Percentiles rank a stretch among this genome's conserved stretches.
Evolutionary conservation across 2,329 filamentous ascomycete species (phyloP).

Genomic region (Massarina eburnea): DNA sequence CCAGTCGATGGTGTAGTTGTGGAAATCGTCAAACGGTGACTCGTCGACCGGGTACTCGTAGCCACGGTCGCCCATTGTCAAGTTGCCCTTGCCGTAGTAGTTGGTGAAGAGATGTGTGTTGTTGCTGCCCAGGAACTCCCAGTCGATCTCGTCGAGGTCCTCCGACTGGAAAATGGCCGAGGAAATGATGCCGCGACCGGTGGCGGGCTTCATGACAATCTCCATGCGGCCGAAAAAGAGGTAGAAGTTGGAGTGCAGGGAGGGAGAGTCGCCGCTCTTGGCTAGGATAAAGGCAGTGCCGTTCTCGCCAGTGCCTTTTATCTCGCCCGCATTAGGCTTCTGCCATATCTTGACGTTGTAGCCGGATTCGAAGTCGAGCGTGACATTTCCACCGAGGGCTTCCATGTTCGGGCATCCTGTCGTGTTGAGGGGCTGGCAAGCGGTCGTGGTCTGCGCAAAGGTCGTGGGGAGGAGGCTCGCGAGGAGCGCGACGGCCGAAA

Average conservation of each 20-base stretch:
- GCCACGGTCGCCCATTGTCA: slow-evolving; percentile 43
- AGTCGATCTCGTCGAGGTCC: slow-evolving; percentile 58
- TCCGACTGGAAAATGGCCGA: slow-evolving; percentile 55
- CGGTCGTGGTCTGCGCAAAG: slow-evolving; percentile 72
- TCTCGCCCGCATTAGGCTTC: slow-evolving; percentile 65
- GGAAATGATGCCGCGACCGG: slow-evolving; percentile 54
- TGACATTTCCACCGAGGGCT: slow-evolving; percentile 65
- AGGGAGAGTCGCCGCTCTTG: slow-evolving; percentile 73
- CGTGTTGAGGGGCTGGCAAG: slow-evolving; percentile 74
- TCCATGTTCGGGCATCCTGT: slow-evolving; percentile 69
- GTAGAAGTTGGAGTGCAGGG: slow-evolving; percentile 65
- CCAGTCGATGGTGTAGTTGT: slow-evolving; percentile 63
- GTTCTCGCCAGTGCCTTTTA: slow-evolving; percentile 60
- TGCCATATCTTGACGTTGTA: slow-evolving; percentile 55
- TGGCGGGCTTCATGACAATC: slow-evolving; percentile 50
- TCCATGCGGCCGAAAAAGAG: slow-evolving; percentile 57
- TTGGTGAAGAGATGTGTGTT: slow-evolving; percentile 50
- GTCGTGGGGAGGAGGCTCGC: slow-evolving; percentile 47
- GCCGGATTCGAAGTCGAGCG: slow-evolving; percentile 56
- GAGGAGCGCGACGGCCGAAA: slow-evolving; percentile 42
- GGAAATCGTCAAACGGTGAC: slow-evolving; percentile 36
- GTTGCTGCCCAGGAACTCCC: slow-evolving; percentile 48
- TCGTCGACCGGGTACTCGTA: slow-evolving; percentile 32
- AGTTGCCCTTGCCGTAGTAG: slow-evolving; percentile 60
- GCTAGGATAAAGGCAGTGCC: slow-evolving; percentile 73